Evolutionary conservation across 495 filamentous ascomycete genomes (phyloP), one percentile per base, ranked within the genome.

Genomic region (Pseudotulostoma volvatum): DNA sequence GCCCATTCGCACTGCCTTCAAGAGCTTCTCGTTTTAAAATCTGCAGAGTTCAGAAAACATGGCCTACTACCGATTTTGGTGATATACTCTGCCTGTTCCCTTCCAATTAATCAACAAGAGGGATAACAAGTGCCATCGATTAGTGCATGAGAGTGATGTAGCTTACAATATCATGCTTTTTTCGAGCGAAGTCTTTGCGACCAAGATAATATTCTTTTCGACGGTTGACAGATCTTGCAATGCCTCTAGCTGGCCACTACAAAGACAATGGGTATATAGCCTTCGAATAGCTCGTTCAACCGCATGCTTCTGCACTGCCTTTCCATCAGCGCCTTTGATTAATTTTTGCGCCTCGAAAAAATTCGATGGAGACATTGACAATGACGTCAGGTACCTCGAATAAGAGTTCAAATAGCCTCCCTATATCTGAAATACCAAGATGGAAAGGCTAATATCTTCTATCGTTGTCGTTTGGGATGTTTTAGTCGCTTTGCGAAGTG

Each of bases 121-220:
- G 32, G 37, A 41, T 45, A 15, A 45, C 31, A 28, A 45, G 31
- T 18, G 18, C 37, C n/a, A 41, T 31, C 19, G 38, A 33, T 41
- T 25, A 25, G 25, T 31, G 25, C 37, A 34, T 35, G 41, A 35
- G 11, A 45, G 34, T 21, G 28, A 34, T 18, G 37, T 33, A 25
- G 38, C 35, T 20, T 41, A 31, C 14, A 41, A 35, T 35, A 45
- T 41, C 21, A 45, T 34, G 30, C 38, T 37, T 18, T 41, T 41
- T 37, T 38, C 43, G 23, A 45, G 41, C 21, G 38, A 45, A 25
- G 38, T 41, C 38, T 45, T 45, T 19, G 38, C 43, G 30, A 35
- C 34, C 18, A 45, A 31, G 34, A 45, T 39, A 30, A 45, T 18
- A 18, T 45, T 38, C 17, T 34, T 31, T 16, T 37, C 21, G 14